Base-by-base conservation (phyloP, 2,329 filamentous ascomycete species). In the Trichoderma lentiforme region DNA sequence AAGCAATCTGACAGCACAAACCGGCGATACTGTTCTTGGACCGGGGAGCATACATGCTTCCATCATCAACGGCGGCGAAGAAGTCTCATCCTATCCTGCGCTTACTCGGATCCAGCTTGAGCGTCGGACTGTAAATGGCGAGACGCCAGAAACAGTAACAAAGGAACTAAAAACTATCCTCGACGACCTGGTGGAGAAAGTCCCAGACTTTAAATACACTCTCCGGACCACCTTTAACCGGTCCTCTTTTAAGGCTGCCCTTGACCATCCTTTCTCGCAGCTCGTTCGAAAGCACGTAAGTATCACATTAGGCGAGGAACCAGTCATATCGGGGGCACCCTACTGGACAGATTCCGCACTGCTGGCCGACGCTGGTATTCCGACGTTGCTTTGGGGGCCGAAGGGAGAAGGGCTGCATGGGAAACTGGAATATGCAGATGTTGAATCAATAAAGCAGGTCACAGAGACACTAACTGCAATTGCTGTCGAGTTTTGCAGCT, bases 331-430 rank as follows among this genome's bases (percentile, higher is more conserved):
- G 2, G 80, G 79, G 7, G 80, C 76, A 1, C 75, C 81, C 0
- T 86, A 82, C 73, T 88, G 86, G 87, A 85, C 84, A 0, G 85
- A 88, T 74, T 84, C 82, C n/a, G 86, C 86, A 2, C 75, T 87
- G 14, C 73, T 88, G 1, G 78, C 80, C 1, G 79, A 83, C 21
- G 78, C 77, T 15, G 86, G 84, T 0, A 84, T 87, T 32, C 82
- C 85, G 0, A 77, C 81, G 0, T 77, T 88, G 18, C 78, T 88
- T 1, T 86, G 82, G 76, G 85, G 86, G 0, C 85, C 85, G 0
- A 77, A 75, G 9, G 86, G 85, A 0, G 81, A 82, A n/a, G 86
- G 86, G 0, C 73, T 88, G 4, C 85, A 88, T 74, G 80, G 79
- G 1, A 85, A 84, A 64, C 82, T 85, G 70, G 86, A 89, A 76